Base-by-base conservation (phyloP, 306 rosid genomes). In the Betula pendula region DNA sequence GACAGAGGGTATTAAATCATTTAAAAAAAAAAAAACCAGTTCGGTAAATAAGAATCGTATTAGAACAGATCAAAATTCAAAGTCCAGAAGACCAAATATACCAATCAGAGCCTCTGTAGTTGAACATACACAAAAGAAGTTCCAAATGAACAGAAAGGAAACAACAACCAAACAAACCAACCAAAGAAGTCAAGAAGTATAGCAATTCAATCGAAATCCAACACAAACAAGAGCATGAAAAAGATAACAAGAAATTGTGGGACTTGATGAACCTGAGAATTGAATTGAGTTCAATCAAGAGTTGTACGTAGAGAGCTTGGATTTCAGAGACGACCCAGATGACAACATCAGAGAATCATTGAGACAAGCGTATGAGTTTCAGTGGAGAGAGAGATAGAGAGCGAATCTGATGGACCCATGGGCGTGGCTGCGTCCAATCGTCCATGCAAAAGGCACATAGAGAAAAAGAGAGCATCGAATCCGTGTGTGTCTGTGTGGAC, bases 401-500 rank as follows among this genome's bases (percentile, higher is more conserved):
- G 70, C 45, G 79, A 88, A 86, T 69, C 84, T 84, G 19, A 27
- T 55, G 27, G 68, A 62, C 73, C 40, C 56, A 68, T 3, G 24
- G 45, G 55, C 56, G 45, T 62, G 71, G 75, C 76, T 27, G 55
- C 22, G 5, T 56, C 80, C 84, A 84, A 20, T 49, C 22, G 5
- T 56, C 80, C 84, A 84, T 88, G 90, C 92, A 84, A 83, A 82
- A 79, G 52, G 83, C 77, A 62, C 73, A 83, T 14, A 7, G 65
- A 74, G 72, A 55, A 59, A 56, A 60, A 68, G 67, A 73, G 79
- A 79, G 66, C 17, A 59, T 25, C 40, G 8, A 15, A 27, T 56
- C 63, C 12, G 16, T 4, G 25, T 59, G 67, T 13, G 29, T 20
- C 20, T 62, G 35, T 22, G 73, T 38, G 79, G 75, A 75, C 27